Conservation (phyloP, 768 basidiomycete species). For the Rhizopogon sp. region DNA sequence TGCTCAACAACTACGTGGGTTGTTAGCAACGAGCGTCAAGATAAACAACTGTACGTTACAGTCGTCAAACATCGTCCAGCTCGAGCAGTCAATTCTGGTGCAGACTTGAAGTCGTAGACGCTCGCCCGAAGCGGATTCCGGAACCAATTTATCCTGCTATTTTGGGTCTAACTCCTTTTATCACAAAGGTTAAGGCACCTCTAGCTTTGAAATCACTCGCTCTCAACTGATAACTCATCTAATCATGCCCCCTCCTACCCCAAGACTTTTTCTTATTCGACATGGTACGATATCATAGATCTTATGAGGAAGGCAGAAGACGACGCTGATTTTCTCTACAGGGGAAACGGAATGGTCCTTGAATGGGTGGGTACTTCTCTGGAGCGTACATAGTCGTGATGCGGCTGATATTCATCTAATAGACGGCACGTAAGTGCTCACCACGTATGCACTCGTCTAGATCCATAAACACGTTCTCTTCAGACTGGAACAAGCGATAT, state of each 20-base stretch:
- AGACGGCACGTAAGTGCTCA: conserved; percentile 56
- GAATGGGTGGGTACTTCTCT: conserved; percentile 53
- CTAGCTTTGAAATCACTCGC: neutral
- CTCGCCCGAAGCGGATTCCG: neutral
- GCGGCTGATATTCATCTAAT: neutral
- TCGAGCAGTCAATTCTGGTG: neutral
- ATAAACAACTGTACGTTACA: conserved; percentile 28
- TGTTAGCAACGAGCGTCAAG: conserved; percentile 4
- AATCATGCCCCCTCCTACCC: conserved; percentile 46
- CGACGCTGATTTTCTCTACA: conserved; percentile 18
- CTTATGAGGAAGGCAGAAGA: neutral
- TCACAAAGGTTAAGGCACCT: neutral
- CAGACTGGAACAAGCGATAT: conserved; percentile 90
- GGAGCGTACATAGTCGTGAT: conserved; percentile 4
- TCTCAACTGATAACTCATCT: neutral
- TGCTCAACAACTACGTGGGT: conserved; percentile 76
- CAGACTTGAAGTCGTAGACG: neutral
- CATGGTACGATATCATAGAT: conserved; percentile 47
- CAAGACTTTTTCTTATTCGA: conserved; percentile 74
- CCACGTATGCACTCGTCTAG: neutral
- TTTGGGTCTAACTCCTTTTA: neutral
- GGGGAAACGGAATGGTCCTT: conserved; percentile 94
- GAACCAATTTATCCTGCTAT: neutral
- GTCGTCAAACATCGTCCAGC: conserved; percentile 56
- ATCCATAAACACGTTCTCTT: conserved; percentile 3